Evolutionary conservation across 225 moss, liverwort and hornwort species (phyloP).

Genomic region (Antitrichia curtipendula): DNA sequence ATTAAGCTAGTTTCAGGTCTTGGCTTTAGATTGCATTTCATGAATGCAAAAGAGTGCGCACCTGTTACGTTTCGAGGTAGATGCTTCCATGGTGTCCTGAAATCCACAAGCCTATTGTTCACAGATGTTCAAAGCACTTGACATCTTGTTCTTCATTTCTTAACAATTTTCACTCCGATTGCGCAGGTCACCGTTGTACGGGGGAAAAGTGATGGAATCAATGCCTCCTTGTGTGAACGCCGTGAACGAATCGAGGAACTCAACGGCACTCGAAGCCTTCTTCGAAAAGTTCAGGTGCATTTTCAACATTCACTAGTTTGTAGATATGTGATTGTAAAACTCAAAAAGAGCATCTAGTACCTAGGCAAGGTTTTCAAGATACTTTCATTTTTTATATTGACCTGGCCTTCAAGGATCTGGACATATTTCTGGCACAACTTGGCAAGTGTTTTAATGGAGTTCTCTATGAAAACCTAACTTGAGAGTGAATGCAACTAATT

Average conservation of each 20-base stretch:
- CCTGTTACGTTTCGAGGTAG: not conserved
- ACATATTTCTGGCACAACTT: not conserved
- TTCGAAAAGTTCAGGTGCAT: slow-evolving; percentile 84
- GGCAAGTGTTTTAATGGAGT: not conserved
- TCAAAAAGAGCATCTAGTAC: not conserved
- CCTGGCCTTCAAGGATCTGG: not conserved
- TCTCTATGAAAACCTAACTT: not conserved
- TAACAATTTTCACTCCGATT: not conserved
- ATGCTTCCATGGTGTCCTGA: not conserved
- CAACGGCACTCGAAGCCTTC: slow-evolving; percentile 92
- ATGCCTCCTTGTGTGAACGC: slow-evolving; percentile 83
- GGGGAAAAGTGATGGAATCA: slow-evolving; percentile 92
- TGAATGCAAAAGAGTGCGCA: not conserved
- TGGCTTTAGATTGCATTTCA: not conserved
- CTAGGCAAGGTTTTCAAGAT: not conserved
- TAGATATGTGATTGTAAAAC: not conserved
- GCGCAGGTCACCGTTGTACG: slow-evolving; percentile 78
- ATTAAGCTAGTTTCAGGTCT: not conserved
- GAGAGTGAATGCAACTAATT: not conserved
- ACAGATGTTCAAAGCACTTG: not conserved
- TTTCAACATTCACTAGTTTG: not conserved
- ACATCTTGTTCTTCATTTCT: not conserved
- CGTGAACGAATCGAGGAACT: slow-evolving; percentile 97
- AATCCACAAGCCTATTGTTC: not conserved
- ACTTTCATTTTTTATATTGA: not conserved